Percentiles rank a stretch among this genome's conserved stretches.
Conservation (phyloP, 441 rosid species). For the Aquilaria agallochum region DNA sequence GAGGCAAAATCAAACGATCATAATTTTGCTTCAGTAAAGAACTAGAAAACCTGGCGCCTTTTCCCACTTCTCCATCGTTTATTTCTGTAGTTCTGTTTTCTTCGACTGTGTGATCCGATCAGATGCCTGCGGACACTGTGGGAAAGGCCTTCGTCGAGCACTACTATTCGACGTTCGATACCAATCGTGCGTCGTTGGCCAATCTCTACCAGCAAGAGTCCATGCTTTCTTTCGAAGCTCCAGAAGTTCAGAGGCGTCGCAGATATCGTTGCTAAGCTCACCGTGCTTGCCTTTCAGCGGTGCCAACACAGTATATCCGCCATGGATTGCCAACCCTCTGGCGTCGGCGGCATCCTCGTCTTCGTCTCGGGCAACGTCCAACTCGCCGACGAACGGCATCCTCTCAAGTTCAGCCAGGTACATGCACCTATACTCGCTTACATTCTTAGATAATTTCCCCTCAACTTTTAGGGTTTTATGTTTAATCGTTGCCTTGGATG, state of each 20-base stretch:
- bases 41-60: not conserved
- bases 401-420: constrained; percentile 97
- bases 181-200: constrained; percentile 56
- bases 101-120: constrained; percentile 8
- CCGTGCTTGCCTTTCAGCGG: constrained; percentile 84
- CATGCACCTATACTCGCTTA: not conserved
- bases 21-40: too few species aligned
- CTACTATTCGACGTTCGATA: constrained; percentile 88
- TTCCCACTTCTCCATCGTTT: not conserved
- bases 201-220: constrained; percentile 82
- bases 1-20: too few species aligned
- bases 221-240: constrained; percentile 95
- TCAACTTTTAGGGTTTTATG: constrained; percentile 7
- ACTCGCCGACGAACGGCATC: constrained; percentile 91
- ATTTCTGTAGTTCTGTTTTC: not conserved
- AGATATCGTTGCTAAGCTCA: constrained; percentile 82
- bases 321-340: constrained; percentile 95
- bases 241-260: constrained; percentile 81
- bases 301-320: constrained; percentile 82
- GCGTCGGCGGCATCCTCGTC: constrained; percentile 86
- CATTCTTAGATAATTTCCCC: not conserved
- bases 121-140: constrained; percentile 86
- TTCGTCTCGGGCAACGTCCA: constrained; percentile 90
- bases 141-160: constrained; percentile 95
- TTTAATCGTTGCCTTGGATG: not conserved